Conservation (phyloP, 2,329 filamentous ascomycete species). For the Dothidotthia symphoricarpi region DNA sequence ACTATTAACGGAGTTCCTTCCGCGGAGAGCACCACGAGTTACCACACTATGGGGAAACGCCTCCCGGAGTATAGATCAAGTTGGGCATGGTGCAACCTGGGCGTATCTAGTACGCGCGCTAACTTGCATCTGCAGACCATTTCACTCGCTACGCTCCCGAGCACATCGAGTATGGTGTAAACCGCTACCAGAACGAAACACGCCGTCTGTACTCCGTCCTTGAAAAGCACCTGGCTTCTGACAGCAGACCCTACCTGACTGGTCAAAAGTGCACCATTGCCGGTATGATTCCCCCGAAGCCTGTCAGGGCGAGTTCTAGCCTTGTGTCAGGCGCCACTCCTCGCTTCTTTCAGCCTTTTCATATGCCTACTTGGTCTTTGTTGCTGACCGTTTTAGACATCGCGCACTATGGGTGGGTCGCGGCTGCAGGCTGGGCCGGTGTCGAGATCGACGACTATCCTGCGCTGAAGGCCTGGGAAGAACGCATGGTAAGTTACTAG, state of each 20-base stretch:
- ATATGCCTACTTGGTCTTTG: background rate
- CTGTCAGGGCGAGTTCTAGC: too few relatives aligned
- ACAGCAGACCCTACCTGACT: constrained; percentile 53
- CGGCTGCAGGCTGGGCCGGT: constrained; percentile 58
- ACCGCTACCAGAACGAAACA: constrained; percentile 80
- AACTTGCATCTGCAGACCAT: constrained; percentile 57
- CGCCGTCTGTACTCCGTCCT: constrained; percentile 77
- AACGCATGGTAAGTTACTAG: constrained; percentile 51
- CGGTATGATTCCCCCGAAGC: constrained; percentile 13
- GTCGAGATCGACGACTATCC: constrained; percentile 75
- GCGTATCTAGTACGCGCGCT: background rate
- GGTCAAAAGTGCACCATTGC: constrained; percentile 64
- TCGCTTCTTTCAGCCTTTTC: background rate
- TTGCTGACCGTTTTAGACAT: constrained; percentile 56
- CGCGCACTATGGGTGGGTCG: constrained; percentile 75
- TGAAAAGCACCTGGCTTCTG: constrained; percentile 63
- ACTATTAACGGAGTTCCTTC: too few relatives aligned
- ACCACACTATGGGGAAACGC: too few relatives aligned
- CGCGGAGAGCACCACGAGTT: too few relatives aligned
- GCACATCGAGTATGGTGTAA: constrained; percentile 77
- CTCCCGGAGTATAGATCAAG: too few relatives aligned
- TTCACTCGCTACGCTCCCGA: constrained; percentile 80
- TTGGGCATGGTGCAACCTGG: too few relatives aligned
- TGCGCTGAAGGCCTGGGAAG: constrained; percentile 72
- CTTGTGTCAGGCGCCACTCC: background rate